phyloP scores from a whole-genome alignment of 345 rosid species.

The Rhodamnia rubescens region DNA sequence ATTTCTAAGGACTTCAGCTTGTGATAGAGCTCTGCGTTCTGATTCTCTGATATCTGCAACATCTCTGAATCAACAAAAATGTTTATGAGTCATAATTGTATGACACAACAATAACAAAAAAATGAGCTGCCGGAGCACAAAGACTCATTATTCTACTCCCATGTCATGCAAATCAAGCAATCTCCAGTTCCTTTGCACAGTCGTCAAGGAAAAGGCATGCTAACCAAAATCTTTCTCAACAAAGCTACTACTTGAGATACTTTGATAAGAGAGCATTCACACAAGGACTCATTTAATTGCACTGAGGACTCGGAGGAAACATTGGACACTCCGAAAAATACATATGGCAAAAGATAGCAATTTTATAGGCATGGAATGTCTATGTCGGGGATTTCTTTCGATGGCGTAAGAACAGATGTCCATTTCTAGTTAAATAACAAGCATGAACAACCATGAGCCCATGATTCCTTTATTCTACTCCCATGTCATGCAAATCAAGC shows the following conservation, averaged over 20 bases:
- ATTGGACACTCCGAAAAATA: background rate
- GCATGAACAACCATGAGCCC: background rate
- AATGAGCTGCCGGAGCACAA: background rate
- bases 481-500: background rate
- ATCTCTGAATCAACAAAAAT: constrained; percentile 31
- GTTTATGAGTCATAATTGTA: background rate
- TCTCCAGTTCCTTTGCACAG: background rate
- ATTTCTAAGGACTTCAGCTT: constrained; percentile 59
- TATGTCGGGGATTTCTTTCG: background rate
- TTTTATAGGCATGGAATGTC: background rate
- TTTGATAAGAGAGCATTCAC: background rate
- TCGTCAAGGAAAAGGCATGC: background rate
- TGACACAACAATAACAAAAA: background rate
- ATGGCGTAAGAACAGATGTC: background rate
- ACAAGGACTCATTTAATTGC: background rate
- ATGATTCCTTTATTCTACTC: background rate
- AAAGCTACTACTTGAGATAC: background rate
- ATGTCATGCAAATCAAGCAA: background rate
- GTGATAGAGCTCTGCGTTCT: constrained; percentile 51
- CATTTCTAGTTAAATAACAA: background rate
- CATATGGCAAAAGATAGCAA: background rate
- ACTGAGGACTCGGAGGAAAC: background rate
- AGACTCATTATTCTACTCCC: background rate
- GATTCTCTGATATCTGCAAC: constrained; percentile 75
- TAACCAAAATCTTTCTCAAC: background rate